Percentiles rank a stretch among this genome's conserved stretches.
Conservation (phyloP, 305 asterid species). For the Vinca major region DNA sequence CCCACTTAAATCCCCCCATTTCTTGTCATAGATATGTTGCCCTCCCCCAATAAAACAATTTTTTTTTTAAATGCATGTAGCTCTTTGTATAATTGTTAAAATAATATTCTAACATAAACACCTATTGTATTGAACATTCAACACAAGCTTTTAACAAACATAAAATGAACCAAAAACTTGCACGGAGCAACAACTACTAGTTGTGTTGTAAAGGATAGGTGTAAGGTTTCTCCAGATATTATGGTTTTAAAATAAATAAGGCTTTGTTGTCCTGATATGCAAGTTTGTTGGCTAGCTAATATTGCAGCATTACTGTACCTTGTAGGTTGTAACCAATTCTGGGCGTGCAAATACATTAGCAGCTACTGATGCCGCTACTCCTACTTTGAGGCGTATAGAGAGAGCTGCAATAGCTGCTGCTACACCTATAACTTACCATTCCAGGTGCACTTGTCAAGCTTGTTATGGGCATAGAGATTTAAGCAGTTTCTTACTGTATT, state of each 20-base stretch:
- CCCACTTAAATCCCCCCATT: too few species aligned
- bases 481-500: constrained; percentile 1
- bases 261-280: not conserved
- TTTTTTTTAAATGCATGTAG: too few species aligned
- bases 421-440: constrained; percentile 90
- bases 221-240: not conserved
- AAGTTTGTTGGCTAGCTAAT: constrained; percentile 1
- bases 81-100: too few species aligned
- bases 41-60: too few species aligned
- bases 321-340: constrained; percentile 90
- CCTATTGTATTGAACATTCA: too few species aligned
- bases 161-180: too few species aligned
- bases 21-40: too few species aligned
- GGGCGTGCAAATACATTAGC: constrained; percentile 98
- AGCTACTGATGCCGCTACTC: constrained; percentile 96
- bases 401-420: constrained; percentile 99
- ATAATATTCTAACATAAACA: too few species aligned
- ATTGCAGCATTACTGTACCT: constrained; percentile 3
- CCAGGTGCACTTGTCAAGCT: constrained; percentile 45
- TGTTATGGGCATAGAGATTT: constrained; percentile 5
- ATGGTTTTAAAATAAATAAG: not conserved
- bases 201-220: not conserved
- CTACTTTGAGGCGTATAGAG: constrained; percentile 95
- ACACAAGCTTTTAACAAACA: too few species aligned
- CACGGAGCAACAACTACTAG: too few species aligned